Conservation (phyloP, 345 rosid genomes). For the Xanthoceras sorbifolium region DNA sequence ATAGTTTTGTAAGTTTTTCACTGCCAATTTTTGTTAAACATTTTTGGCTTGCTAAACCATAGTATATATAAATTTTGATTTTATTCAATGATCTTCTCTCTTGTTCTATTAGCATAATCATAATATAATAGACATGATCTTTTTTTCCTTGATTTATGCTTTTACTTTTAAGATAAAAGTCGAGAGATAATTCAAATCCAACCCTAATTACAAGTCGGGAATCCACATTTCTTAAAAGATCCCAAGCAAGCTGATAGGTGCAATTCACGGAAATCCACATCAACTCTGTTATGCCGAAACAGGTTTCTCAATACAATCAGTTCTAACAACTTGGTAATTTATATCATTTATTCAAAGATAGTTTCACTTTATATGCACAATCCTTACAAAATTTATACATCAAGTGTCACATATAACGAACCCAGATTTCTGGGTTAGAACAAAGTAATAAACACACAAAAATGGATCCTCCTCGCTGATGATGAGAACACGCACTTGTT, state of each 20-base stretch:
- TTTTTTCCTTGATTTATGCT: not conserved
- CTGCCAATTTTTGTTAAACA: conserved; percentile 3
- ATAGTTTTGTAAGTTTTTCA: conserved; percentile 5
- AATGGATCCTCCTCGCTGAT: not conserved
- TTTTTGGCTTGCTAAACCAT: conserved; percentile 2
- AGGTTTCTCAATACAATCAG: not conserved
- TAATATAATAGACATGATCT: not conserved
- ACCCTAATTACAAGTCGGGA: not conserved
- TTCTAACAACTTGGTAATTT: not conserved
- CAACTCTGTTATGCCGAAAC: not conserved
- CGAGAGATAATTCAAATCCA: not conserved
- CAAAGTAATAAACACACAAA: not conserved
- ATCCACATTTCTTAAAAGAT: no score
- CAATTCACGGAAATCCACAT: not conserved
- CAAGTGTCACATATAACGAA: not conserved
- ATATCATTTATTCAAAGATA: not conserved
- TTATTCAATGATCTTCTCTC: not conserved
- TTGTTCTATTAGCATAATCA: not conserved
- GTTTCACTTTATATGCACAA: not conserved
- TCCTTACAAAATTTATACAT: not conserved
- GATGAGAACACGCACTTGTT: not conserved
- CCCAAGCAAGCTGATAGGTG: not conserved
- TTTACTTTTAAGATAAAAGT: no score
- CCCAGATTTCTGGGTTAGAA: not conserved
- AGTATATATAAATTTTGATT: not conserved